Percentiles rank a stretch among this genome's conserved stretches.
Evolutionary conservation across 2,329 filamentous ascomycete species (phyloP).

Genomic region (Plenodomus lindquistii): DNA sequence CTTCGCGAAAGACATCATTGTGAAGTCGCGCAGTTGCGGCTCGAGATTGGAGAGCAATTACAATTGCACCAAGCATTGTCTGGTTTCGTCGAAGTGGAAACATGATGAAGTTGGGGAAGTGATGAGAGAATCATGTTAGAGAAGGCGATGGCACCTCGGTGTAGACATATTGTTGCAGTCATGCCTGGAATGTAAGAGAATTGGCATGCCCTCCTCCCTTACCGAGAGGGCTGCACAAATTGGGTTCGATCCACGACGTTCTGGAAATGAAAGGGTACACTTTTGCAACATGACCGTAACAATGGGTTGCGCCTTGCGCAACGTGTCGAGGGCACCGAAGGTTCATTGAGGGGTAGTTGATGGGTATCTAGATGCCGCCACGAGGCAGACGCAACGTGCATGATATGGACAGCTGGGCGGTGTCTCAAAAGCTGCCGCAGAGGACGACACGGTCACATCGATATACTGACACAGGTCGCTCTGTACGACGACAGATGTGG

Average conservation of each 20-base stretch:
- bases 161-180: slow-evolving; percentile 2
- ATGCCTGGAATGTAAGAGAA: slow-evolving; percentile 8
- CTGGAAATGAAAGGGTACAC: neutral
- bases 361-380: neutral
- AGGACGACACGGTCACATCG: no score
- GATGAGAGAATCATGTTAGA: neutral
- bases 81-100: neutral
- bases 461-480: no score
- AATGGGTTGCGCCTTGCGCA: neutral
- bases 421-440: no score
- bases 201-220: slow-evolving; percentile 4
- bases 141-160: neutral
- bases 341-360: no score
- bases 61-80: neutral
- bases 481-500: no score
- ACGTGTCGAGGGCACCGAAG: neutral
- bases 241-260: neutral
- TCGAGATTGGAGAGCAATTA: slow-evolving; percentile 8
- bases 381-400: no score
- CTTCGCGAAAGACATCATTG: slow-evolving; percentile 18
- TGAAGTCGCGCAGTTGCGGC: slow-evolving; percentile 7
- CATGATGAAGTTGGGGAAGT: neutral
- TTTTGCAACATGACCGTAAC: neutral
- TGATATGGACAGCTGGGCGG: no score
- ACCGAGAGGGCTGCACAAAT: neutral